Evolutionary conservation across 441 rosid genomes (phyloP), one percentile per base, ranked within the genome.

Genomic region (Erysimum pusillum): DNA sequence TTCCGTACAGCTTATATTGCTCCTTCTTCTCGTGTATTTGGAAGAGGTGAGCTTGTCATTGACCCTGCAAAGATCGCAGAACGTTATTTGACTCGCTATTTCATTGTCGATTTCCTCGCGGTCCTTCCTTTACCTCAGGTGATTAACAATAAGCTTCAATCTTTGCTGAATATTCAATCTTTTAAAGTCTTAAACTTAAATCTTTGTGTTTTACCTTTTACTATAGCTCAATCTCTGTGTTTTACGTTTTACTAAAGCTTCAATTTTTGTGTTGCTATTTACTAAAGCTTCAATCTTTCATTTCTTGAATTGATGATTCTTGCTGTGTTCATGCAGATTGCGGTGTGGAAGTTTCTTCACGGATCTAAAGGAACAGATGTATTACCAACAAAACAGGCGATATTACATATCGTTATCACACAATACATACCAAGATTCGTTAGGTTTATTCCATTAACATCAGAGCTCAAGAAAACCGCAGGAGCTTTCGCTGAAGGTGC

Each of bases 51-150:
- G 81, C 98, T 94, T 64, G 99, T 94, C 15, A 93, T 92, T 17
- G 98, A 92, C 82, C 84, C 97, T 74, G 89, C 88, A 53, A 83
- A 92, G 77, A 94, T 94, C 42, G 97, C 99, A 0, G 67, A 79
- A 67, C 82, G 96, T 35, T 94, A 94, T 54, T 63, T 94, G 64
- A 64, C 79, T n/a, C 96, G 91, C 13, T 86, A 87, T 75, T 94
- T 94, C 88, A 69, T 87, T 42, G 85, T 90, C 13, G 99, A 94
- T 86, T 82, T 91, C 58, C 91, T 92, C 11, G 84, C 98, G 9
- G 94, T 94, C 54, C 87, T 94, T 25, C 99, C 98, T n/a, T 67
- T 93, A 67, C 98, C 98, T 41, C 96, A 94, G 98, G 99, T 90
- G 4, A 67, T n/a, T n/a, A 14, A 54, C 17, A 17, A n/a, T n/a